These are phyloP conservation scores for Pyronema domesticum DNA, from an alignment of 495 filamentous ascomycete genomes.

Conservation along the genomic window DNA sequence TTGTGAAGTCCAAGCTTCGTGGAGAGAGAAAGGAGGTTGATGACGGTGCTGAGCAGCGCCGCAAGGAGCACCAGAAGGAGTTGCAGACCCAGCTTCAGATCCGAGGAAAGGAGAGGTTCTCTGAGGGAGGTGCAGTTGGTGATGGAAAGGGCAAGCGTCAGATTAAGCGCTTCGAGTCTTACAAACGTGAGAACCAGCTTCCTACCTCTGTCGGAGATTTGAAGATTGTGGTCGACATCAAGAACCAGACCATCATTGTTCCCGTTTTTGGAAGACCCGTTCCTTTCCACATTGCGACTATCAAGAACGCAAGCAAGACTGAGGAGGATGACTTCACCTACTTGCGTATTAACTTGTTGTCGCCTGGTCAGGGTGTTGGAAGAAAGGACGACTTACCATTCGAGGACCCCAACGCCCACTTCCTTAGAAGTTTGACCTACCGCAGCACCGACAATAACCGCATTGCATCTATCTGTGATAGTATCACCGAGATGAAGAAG, in stretches of 20 bases:
- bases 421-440: conserved; percentile 86
- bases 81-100: conserved; percentile 73
- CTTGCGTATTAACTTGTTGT: conserved; percentile 91
- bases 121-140: conserved; percentile 48
- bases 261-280: conserved; percentile 96
- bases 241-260: conserved; percentile 74
- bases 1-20: conserved; percentile 81
- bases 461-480: conserved; percentile 69
- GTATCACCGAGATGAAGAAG: conserved; percentile 88
- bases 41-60: conserved; percentile 73
- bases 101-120: conserved; percentile 67
- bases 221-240: conserved; percentile 72
- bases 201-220: conserved; percentile 66
- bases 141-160: conserved; percentile 88
- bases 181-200: conserved; percentile 94
- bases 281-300: conserved; percentile 96
- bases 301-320: conserved; percentile 93
- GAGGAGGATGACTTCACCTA: conserved; percentile 89
- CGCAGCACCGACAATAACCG: conserved; percentile 73
- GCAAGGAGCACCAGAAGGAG: conserved; percentile 85
- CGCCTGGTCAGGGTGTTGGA: conserved; percentile 92
- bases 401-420: conserved; percentile 88
- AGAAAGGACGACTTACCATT: conserved; percentile 90
- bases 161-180: conserved; percentile 97
- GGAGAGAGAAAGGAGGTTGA: conserved; percentile 74